Percentiles rank a stretch among this genome's conserved stretches.
Evolutionary conservation across 768 basidiomycete genomes (phyloP).

Genomic region (Lactarius vividus): DNA sequence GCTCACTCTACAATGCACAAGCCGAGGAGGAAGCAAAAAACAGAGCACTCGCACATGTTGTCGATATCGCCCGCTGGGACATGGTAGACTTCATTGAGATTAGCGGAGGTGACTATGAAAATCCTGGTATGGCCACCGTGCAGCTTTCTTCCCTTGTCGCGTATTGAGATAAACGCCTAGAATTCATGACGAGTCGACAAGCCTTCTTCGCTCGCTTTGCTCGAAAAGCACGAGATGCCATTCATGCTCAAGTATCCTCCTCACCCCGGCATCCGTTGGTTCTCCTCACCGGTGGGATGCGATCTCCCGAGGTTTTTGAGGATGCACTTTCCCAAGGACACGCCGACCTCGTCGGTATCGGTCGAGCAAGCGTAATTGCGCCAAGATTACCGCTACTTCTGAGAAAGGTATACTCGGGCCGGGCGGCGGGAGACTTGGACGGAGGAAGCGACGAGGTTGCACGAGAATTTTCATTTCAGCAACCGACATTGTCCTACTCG

Average conservation of each 20-base stretch:
- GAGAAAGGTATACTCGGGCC: not conserved
- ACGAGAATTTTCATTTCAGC: constrained; percentile 3
- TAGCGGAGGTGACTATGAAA: constrained; percentile 84
- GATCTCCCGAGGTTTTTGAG: constrained; percentile 53
- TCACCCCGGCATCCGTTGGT: constrained; percentile 50
- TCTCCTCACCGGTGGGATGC: constrained; percentile 79
- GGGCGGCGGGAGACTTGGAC: not conserved
- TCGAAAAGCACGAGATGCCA: constrained; percentile 45
- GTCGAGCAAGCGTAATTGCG: constrained; percentile 57
- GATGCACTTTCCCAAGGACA: constrained; percentile 52
- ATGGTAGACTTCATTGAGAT: constrained; percentile 83
- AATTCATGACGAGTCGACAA: constrained; percentile 50
- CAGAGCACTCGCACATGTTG: constrained; percentile 59
- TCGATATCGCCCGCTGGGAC: constrained; percentile 59
- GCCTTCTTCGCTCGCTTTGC: constrained; percentile 74
- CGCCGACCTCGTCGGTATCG: constrained; percentile 76
- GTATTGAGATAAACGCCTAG: constrained; percentile 20
- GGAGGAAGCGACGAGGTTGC: constrained; percentile 24
- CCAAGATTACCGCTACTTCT: constrained; percentile 56
- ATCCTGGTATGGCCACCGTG: constrained; percentile 49
- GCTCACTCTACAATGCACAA: constrained; percentile 26
- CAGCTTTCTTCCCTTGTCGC: not conserved
- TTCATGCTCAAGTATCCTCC: constrained; percentile 37
- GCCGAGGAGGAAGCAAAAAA: constrained; percentile 36
- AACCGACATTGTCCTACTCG: constrained; percentile 15